Conservation (phyloP, 306 rosid species). For the Oxytropis ochrocephala region DNA sequence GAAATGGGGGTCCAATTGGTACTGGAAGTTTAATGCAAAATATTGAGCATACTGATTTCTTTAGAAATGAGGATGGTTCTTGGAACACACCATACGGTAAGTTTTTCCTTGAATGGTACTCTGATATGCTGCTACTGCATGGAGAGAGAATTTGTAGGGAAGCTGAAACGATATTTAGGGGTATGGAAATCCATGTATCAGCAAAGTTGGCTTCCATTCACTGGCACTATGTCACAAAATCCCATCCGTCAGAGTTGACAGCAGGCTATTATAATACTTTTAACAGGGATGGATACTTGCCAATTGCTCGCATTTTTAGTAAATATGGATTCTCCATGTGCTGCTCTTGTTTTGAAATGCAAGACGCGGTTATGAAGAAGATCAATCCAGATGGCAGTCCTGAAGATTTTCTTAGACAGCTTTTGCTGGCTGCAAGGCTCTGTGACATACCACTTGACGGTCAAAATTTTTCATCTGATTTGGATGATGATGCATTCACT, state of each 20-base stretch:
- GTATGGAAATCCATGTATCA: slow-evolving; percentile 49
- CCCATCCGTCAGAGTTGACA: slow-evolving; percentile 83
- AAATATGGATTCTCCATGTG: slow-evolving; percentile 65
- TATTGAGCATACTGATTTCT: slow-evolving; percentile 43
- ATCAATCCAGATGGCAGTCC: slow-evolving; percentile 62
- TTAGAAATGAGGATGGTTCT: slow-evolving; percentile 47
- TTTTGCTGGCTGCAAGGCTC: slow-evolving; percentile 68
- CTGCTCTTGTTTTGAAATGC: slow-evolving; percentile 82
- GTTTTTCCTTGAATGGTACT: slow-evolving; percentile 87
- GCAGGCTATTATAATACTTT: slow-evolving; percentile 81
- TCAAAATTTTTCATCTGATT: slow-evolving; percentile 46
- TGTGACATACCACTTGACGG: slow-evolving; percentile 77
- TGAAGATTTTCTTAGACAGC: slow-evolving; percentile 75
- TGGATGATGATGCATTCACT: slow-evolving; percentile 46
- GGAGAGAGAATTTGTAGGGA: slow-evolving; percentile 82
- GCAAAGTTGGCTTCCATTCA: slow-evolving; percentile 70
- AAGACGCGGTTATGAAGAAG: slow-evolving; percentile 39
- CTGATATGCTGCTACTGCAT: slow-evolving; percentile 70
- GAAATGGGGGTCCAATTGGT: slow-evolving; percentile 62
- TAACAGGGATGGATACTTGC: slow-evolving; percentile 66
- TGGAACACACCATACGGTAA: slow-evolving; percentile 61
- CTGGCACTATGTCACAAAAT: slow-evolving; percentile 58
- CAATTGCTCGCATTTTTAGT: slow-evolving; percentile 66
- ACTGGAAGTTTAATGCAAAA: slow-evolving; percentile 41
- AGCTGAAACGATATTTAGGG: slow-evolving; percentile 73